Evolutionary conservation across 441 rosid genomes (phyloP), one percentile per base, ranked within the genome.

Genomic region (Euphorbia celastroides): DNA sequence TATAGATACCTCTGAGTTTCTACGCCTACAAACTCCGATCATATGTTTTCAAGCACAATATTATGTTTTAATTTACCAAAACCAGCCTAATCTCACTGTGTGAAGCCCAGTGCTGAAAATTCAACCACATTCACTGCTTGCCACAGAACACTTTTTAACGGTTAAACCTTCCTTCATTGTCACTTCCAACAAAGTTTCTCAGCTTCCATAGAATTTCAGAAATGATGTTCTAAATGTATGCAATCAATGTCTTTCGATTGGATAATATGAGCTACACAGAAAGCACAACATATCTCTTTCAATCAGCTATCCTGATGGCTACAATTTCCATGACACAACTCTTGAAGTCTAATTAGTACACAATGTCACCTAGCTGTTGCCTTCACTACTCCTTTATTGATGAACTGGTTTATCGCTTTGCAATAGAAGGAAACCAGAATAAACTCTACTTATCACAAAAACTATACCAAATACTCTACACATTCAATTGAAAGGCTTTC

Each of bases 91-190:
- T 25, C 28, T 0, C n/a, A n/a, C n/a, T n/a, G n/a, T n/a, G n/a
- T 25, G 20, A 2, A 25, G 22, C 14, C 46, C 17, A 19, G 5
- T 22, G 28, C 27, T 60, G 13, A 36, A 16, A 60, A 60, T 44
- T 11, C 19, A 32, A 34, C n/a, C 10, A 62, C 34, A 12, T 25
- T 62, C 34, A 16, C 20, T 8, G 9, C 62, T 7, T 36, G 31
- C 44, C 52, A 41, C 38, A 9, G 38, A 3, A 34, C 38, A 9
- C 38, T 34, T n/a, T n/a, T n/a, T n/a, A n/a, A n/a, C n/a, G n/a
- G 28, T 23, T 19, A 57, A 58, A 66, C 69, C 63, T 50, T n/a
- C 26, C 56, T 60, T 20, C 23, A 61, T 48, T 58, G n/a, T 55
- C 54, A 19, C 23, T 25, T 41, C 44, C 6, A 5, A 27, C 1